These are phyloP conservation scores for Teunomyces pallodes DNA, from an alignment of 805 yeast species.

Conservation along the genomic window DNA sequence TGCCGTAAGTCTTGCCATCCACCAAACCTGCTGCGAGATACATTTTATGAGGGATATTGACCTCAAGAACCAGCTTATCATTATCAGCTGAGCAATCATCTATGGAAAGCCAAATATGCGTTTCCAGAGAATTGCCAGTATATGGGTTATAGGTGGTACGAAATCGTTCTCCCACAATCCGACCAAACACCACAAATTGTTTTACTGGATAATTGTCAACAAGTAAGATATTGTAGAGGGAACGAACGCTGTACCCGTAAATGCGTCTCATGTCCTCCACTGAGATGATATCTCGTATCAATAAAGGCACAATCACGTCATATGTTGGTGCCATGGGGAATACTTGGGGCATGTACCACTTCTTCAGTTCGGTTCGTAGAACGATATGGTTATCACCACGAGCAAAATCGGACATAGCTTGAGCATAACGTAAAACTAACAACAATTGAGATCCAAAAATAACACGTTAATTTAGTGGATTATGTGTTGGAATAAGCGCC, in stretches of 20 bases:
- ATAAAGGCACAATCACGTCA: constrained; percentile 19
- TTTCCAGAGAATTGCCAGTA: not conserved
- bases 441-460: not conserved
- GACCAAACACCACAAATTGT: constrained; percentile 24
- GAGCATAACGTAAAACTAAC: not conserved
- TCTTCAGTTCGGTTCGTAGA: constrained; percentile 18
- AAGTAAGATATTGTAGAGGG: constrained; percentile 8
- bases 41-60: constrained; percentile 12
- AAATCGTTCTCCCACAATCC: constrained; percentile 16
- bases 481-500: not conserved
- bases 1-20: constrained; percentile 19
- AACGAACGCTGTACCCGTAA: constrained; percentile 4
- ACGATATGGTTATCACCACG: constrained; percentile 36
- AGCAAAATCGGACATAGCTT: constrained; percentile 24
- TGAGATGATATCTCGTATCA: constrained; percentile 28
- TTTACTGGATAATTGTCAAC: constrained; percentile 36
- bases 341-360: constrained; percentile 33
- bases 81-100: constrained; percentile 35
- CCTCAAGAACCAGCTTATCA: constrained; percentile 23
- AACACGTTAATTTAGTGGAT: not conserved
- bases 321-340: constrained; percentile 32
- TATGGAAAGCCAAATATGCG: constrained; percentile 15
- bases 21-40: constrained; percentile 14
- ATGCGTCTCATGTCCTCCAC: constrained; percentile 7
- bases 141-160: not conserved